These are phyloP conservation scores for Funneliformis caledonium DNA, from an alignment of 371 early-diverging fungal genomes.

Conservation along the genomic window DNA sequence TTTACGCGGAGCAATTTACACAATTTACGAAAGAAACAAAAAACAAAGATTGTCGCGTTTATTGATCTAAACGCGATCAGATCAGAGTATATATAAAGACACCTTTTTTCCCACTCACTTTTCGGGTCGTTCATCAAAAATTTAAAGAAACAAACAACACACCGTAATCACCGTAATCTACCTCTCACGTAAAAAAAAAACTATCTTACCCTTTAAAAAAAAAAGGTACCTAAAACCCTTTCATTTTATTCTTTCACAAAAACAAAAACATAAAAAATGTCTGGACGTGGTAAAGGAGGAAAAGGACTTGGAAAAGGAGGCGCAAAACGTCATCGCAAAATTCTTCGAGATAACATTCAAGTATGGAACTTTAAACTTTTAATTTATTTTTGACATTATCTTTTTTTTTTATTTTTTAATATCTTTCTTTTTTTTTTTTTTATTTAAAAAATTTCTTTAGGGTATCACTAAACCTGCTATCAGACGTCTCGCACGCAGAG, in stretches of 20 bases:
- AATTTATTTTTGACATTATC: neutral
- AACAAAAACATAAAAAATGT: constrained; percentile 25
- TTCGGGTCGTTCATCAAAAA: neutral
- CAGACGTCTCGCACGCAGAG: constrained; percentile 99
- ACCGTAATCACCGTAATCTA: too few relatives aligned
- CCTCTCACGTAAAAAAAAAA: neutral
- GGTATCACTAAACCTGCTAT: constrained; percentile 99
- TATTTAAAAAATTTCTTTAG: constrained; percentile 32
- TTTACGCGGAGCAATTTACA: too few relatives aligned
- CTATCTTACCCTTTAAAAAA: neutral
- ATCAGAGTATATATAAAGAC: neutral
- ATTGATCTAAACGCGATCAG: neutral
- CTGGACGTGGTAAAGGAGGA: constrained; percentile 92
- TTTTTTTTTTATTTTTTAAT: neutral
- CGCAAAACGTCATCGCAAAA: constrained; percentile 99
- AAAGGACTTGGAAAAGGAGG: constrained; percentile 98
- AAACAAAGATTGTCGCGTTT: neutral
- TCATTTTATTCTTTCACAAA: neutral
- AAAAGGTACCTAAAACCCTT: neutral
- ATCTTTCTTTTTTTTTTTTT: neutral
- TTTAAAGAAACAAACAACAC: neutral
- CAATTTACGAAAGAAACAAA: neutral
- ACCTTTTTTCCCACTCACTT: neutral
- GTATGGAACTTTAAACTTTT: neutral
- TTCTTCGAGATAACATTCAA: constrained; percentile 97